Evolutionary conservation across 768 basidiomycete genomes (phyloP).

Genomic region (Pholiota conissans): DNA sequence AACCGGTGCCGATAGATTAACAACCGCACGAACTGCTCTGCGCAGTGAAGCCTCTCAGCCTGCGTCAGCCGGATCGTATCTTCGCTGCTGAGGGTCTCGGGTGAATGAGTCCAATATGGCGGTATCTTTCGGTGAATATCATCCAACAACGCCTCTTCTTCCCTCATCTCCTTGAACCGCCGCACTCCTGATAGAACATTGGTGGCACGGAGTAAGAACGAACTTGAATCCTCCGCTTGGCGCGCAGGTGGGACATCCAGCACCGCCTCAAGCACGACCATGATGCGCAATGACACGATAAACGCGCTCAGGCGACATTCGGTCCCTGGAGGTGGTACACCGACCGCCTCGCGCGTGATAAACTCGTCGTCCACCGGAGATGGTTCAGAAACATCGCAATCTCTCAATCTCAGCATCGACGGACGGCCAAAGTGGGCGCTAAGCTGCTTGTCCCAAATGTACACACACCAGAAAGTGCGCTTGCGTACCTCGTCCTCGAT

Average conservation of each 20-base stretch:
- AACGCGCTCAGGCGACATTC: constrained; percentile 84
- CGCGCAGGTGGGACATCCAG: constrained; percentile 79
- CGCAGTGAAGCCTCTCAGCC: constrained; percentile 81
- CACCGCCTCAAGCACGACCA: constrained; percentile 87
- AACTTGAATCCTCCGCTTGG: constrained; percentile 58
- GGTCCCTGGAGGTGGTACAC: constrained; percentile 65
- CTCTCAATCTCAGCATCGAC: constrained; percentile 80
- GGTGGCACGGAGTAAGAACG: constrained; percentile 78
- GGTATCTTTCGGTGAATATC: constrained; percentile 76
- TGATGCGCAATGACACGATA: constrained; percentile 70
- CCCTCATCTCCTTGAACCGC: constrained; percentile 64
- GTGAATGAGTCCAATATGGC: constrained; percentile 75
- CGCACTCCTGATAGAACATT: constrained; percentile 63
- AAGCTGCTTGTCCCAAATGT: constrained; percentile 95
- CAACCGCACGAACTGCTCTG: constrained; percentile 85
- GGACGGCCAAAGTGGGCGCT: constrained; percentile 88
- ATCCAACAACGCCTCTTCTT: constrained; percentile 81
- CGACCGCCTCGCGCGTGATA: constrained; percentile 73
- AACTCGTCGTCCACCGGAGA: constrained; percentile 86
- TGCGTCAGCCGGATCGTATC: constrained; percentile 91
- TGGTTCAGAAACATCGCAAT: constrained; percentile 92
- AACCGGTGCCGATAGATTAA: constrained; percentile 89
- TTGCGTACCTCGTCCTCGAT: constrained; percentile 92
- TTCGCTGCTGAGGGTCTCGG: constrained; percentile 78
- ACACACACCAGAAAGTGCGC: constrained; percentile 95